Evolutionary conservation across 2,329 filamentous ascomycete species (phyloP).

Genomic region (Truncatella angustata): DNA sequence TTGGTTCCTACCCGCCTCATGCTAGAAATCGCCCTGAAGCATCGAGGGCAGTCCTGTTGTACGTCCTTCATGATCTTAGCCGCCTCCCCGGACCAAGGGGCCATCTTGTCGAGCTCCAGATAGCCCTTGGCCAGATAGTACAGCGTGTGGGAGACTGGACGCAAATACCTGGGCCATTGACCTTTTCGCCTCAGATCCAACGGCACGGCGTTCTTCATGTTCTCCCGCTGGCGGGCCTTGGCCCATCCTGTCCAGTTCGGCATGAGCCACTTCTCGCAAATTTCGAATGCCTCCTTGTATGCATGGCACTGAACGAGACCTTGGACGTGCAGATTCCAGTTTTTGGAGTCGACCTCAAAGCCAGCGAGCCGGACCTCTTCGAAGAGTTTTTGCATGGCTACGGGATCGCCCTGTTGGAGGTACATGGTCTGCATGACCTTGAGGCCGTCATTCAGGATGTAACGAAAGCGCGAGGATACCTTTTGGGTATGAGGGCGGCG

Average conservation of each 20-base stretch:
- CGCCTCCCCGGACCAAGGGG: slow-evolving; percentile 47
- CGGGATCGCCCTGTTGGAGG: slow-evolving; percentile 36
- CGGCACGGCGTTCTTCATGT: slow-evolving; percentile 27
- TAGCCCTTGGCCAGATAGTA: slow-evolving; percentile 49
- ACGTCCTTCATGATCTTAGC: slow-evolving; percentile 38
- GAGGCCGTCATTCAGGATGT: slow-evolving; percentile 50
- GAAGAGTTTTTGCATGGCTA: slow-evolving; percentile 50
- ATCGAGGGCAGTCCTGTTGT: slow-evolving; percentile 32
- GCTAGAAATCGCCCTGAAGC: slow-evolving; percentile 27
- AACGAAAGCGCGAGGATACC: slow-evolving; percentile 49
- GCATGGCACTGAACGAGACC: slow-evolving; percentile 59
- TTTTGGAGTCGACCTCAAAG: slow-evolving; percentile 71
- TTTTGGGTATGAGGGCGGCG: slow-evolving; percentile 31
- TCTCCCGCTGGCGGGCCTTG: slow-evolving; percentile 24
- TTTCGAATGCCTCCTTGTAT: slow-evolving; percentile 65
- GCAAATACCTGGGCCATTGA: slow-evolving; percentile 33
- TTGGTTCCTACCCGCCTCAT: slow-evolving; percentile 26
- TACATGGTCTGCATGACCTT: slow-evolving; percentile 48
- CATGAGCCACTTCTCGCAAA: slow-evolving; percentile 79
- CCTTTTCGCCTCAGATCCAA: slow-evolving; percentile 38
- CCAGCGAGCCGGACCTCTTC: slow-evolving; percentile 60
- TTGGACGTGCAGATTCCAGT: slow-evolving; percentile 79
- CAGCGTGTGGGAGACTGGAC: slow-evolving; percentile 44
- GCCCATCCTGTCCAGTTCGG: slow-evolving; percentile 74
- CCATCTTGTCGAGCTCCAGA: slow-evolving; percentile 45